phyloP scores from a whole-genome alignment of 2,329 filamentous ascomycete species.

The Aureobasidium leucospermi region DNA sequence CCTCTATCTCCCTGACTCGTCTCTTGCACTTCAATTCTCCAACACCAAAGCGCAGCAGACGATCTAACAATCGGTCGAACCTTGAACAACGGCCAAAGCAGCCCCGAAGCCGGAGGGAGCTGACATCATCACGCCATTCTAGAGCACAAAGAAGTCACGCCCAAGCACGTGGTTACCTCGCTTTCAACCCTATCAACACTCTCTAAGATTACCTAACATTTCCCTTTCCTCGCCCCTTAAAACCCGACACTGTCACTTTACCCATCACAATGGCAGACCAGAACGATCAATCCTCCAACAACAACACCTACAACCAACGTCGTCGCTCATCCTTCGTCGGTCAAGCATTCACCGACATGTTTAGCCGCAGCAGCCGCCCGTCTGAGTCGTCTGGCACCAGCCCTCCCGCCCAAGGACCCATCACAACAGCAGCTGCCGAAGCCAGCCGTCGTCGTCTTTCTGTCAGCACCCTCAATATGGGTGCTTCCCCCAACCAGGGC shows the following conservation, averaged over 20 bases:
- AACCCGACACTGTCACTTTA: background rate
- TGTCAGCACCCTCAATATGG: slow-evolving; percentile 42
- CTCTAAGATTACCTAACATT: background rate
- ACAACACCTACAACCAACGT: slow-evolving; percentile 26
- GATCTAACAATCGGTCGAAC: background rate
- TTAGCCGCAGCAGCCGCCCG: slow-evolving; percentile 31
- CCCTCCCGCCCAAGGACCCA: slow-evolving; percentile 34
- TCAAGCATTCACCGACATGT: slow-evolving; percentile 43
- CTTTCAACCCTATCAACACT: background rate
- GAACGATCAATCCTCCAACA: slow-evolving; percentile 33
- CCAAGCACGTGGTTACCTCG: slow-evolving; percentile 3
- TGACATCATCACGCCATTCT: slow-evolving; percentile 3
- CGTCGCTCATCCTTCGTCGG: slow-evolving; percentile 43
- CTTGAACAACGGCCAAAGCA: background rate
- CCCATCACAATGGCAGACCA: slow-evolving; percentile 28
- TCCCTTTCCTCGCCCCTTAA: background rate
- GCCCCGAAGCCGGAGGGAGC: slow-evolving; percentile 6
- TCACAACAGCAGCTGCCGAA: slow-evolving; percentile 42
- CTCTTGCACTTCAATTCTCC: background rate
- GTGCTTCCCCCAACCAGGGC: slow-evolving; percentile 35
- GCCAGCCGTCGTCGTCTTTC: slow-evolving; percentile 44
- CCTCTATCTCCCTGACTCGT: no score
- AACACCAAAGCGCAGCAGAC: background rate
- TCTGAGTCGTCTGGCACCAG: slow-evolving; percentile 16
- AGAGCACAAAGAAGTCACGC: slow-evolving; percentile 3